These are phyloP conservation scores for Penicillium lividum DNA, from an alignment of 495 filamentous ascomycete genomes.

Conservation along the genomic window DNA sequence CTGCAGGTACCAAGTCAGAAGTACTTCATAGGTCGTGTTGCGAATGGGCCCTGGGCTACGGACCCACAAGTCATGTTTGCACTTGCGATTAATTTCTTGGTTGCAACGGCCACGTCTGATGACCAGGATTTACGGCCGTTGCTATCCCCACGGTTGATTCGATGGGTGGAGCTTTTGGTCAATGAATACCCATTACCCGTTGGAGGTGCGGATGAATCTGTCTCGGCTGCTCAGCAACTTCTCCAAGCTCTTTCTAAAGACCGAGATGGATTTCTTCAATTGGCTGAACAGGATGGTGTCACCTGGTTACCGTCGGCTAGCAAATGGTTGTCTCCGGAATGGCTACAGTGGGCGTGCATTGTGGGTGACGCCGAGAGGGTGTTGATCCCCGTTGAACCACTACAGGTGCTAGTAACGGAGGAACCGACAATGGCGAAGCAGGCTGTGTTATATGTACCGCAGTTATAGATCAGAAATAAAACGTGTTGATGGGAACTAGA, in stretches of 20 bases:
- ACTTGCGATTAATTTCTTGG: constrained; percentile 22
- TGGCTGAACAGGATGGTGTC: constrained; percentile 16
- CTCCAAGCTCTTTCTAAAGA: neutral
- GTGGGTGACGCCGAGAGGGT: constrained; percentile 42
- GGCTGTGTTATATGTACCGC: constrained; percentile 45
- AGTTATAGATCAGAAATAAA: constrained; percentile 8
- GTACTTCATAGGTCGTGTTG: constrained; percentile 15
- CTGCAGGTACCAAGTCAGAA: constrained; percentile 28
- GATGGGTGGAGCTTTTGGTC: constrained; percentile 41
- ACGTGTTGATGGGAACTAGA: neutral
- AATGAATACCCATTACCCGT: constrained; percentile 31
- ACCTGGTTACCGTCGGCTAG: constrained; percentile 26
- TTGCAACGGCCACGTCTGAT: constrained; percentile 22
- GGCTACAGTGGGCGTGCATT: constrained; percentile 46
- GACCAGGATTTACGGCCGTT: constrained; percentile 9
- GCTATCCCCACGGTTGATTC: constrained; percentile 34
- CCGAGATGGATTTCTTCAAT: neutral
- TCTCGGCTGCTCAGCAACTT: neutral
- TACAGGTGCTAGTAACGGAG: constrained; percentile 30
- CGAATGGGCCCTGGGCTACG: constrained; percentile 3
- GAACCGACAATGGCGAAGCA: constrained; percentile 34
- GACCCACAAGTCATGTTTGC: constrained; percentile 27
- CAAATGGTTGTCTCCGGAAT: constrained; percentile 45
- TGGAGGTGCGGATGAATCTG: constrained; percentile 22
- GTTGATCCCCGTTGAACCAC: constrained; percentile 39